These are phyloP conservation scores for Phytophthora pisi DNA, from an alignment of 352 stramenopile genomes.

Conservation along the genomic window DNA sequence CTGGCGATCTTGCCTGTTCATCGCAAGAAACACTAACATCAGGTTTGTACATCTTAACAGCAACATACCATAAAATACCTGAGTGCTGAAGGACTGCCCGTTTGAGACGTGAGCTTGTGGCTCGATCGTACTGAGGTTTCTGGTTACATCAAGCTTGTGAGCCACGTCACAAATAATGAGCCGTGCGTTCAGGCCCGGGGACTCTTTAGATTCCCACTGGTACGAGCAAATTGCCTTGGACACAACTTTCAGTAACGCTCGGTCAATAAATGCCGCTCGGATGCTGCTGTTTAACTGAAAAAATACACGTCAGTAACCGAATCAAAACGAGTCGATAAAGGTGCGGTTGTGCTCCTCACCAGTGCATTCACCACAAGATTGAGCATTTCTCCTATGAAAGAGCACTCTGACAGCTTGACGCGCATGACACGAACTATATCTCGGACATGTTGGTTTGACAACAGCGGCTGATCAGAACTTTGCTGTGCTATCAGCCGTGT, in stretches of 20 bases:
- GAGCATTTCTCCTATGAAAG: conserved; percentile 26
- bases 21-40: background rate
- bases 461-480: background rate
- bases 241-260: conserved; percentile 32
- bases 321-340: background rate
- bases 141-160: conserved; percentile 33
- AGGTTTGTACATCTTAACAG: background rate
- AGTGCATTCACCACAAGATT: conserved; percentile 23
- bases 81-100: conserved; percentile 11
- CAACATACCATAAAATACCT: conserved; percentile 11
- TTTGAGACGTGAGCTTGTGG: conserved; percentile 19
- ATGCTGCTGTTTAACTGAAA: conserved; percentile 23
- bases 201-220: conserved; percentile 17
- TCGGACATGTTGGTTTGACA: conserved; percentile 28
- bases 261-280: conserved; percentile 29
- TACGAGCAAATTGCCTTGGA: conserved; percentile 27
- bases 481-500: conserved; percentile 13
- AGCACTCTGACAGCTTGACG: conserved; percentile 24
- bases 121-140: conserved; percentile 30
- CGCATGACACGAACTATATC: conserved; percentile 34
- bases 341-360: conserved; percentile 4
- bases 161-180: conserved; percentile 31
- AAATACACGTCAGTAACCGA: conserved; percentile 1
- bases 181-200: conserved; percentile 13
- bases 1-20: conserved; percentile 36